A percentile compares a stretch with the other conserved stretches of the same genome.
Conservation (phyloP, 164 flowering plant genomes). For the Vitis rotundifolia region DNA sequence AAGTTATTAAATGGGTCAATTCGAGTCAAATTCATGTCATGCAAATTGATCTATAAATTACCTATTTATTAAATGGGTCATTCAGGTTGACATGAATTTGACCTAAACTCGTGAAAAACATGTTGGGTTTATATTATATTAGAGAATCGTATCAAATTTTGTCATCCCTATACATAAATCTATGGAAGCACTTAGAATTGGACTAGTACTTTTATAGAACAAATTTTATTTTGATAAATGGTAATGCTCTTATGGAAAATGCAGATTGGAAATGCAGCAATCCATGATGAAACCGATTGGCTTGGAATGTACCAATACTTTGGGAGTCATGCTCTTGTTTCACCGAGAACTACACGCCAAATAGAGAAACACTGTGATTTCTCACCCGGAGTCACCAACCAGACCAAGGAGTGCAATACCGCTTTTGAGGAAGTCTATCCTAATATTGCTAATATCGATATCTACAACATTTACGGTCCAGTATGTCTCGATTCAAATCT, state of each 20-base stretch:
- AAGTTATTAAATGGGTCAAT: no score
- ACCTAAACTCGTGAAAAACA: no score
- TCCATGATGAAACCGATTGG: constrained; percentile 57
- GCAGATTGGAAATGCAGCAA: constrained; percentile 83
- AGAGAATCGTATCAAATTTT: no score
- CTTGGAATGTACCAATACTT: constrained; percentile 63
- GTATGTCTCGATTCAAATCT: constrained; percentile 33
- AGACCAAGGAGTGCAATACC: constrained; percentile 10
- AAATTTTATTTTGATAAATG: no score
- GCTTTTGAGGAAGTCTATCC: constrained; percentile 8
- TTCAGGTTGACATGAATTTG: no score
- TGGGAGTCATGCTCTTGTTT: constrained; percentile 57
- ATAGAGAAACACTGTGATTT: constrained; percentile 49
- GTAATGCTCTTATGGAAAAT: neutral
- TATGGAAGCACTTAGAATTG: no score
- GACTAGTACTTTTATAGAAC: no score
- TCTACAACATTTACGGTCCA: constrained; percentile 74
- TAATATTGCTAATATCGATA: constrained; percentile 24
- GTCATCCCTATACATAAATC: no score
- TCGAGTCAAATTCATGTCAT: no score
- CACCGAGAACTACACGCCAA: constrained; percentile 25
- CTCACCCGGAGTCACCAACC: constrained; percentile 20
- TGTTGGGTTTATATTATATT: no score
- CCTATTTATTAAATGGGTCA: no score
- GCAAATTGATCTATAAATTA: no score